phyloP scores from a whole-genome alignment of 768 basidiomycete species.

The Mycena haematopus region DNA sequence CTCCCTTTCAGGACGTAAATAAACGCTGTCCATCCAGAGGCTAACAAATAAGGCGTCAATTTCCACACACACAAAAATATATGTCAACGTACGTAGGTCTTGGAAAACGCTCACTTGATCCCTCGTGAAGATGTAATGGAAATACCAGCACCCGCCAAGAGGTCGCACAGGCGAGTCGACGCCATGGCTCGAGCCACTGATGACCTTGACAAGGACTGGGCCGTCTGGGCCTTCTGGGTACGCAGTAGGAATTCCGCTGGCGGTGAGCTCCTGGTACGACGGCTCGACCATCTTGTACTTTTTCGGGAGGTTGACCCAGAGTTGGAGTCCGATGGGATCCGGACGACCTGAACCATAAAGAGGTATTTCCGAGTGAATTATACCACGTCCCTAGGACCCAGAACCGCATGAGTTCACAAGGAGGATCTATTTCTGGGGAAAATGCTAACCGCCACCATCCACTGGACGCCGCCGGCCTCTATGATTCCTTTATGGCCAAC shows the following conservation, averaged over 20 bases:
- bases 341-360: conserved; percentile 68
- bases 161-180: conserved; percentile 88
- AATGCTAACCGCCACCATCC: conserved; percentile 65
- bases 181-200: conserved; percentile 89
- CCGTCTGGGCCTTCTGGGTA: conserved; percentile 76
- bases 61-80: neutral
- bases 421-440: neutral
- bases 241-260: conserved; percentile 70
- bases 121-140: conserved; percentile 75
- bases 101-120: conserved; percentile 75
- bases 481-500: conserved; percentile 84
- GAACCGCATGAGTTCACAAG: conserved; percentile 31
- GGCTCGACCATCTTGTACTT: conserved; percentile 86
- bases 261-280: conserved; percentile 81
- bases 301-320: conserved; percentile 87
- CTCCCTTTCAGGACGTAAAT: conserved; percentile 77
- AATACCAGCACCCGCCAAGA: conserved; percentile 93
- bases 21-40: conserved; percentile 90
- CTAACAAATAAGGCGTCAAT: conserved; percentile 41
- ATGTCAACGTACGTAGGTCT: conserved; percentile 66
- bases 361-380: conserved; percentile 91
- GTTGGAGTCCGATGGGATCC: conserved; percentile 83
- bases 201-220: conserved; percentile 76
- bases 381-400: conserved; percentile 56
- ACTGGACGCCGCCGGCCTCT: conserved; percentile 87